phyloP scores from a whole-genome alignment of 176 grass and related monocot species.

The Aegilops tauschii region DNA sequence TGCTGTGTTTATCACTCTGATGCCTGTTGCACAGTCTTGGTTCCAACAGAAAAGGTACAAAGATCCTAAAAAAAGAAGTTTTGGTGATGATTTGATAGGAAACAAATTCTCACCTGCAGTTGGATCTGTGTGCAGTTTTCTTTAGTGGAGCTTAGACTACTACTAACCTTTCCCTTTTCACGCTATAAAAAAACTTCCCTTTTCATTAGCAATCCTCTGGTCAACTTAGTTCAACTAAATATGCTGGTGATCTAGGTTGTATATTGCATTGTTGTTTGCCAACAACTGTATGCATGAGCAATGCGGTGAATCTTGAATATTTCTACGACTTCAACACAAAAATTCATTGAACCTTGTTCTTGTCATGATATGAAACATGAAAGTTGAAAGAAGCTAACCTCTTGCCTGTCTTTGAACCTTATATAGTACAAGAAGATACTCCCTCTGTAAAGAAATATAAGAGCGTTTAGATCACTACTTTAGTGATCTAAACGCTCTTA shows the following conservation, averaged over 20 bases:
- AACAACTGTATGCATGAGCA: neutral
- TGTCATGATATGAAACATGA: neutral
- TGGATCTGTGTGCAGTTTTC: slow-evolving; percentile 3
- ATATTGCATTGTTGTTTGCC: neutral
- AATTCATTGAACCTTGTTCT: neutral
- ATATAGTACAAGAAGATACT: neutral
- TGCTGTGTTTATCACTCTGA: neutral
- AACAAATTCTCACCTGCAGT: neutral
- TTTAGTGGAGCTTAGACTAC: neutral
- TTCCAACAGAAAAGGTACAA: neutral
- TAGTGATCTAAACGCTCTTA: too few species aligned
- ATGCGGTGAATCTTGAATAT: neutral
- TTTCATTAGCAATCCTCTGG: neutral
- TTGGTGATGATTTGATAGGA: neutral
- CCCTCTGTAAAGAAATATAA: too few species aligned
- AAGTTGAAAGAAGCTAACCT: neutral
- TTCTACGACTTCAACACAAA: neutral
- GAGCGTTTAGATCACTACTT: too few species aligned
- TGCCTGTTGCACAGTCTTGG: neutral
- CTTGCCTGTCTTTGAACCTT: neutral
- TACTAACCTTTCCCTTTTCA: neutral
- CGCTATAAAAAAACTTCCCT: neutral
- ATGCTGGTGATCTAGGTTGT: neutral
- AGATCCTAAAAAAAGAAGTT: neutral
- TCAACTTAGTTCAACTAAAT: neutral